These are phyloP conservation scores for Logfia minima DNA, from an alignment of 129 eudicot genomes.

Conservation along the genomic window DNA sequence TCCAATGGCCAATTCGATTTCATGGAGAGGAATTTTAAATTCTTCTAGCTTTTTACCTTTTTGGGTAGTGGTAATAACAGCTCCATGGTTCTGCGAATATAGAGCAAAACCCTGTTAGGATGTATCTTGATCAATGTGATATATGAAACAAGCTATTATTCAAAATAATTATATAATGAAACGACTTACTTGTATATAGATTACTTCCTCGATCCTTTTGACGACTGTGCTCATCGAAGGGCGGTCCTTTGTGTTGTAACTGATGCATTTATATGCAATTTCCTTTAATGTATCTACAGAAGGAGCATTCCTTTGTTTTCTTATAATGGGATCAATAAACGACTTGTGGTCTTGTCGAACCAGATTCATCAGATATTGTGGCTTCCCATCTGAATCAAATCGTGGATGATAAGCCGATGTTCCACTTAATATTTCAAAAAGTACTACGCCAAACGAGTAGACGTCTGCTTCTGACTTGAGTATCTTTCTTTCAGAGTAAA, in stretches of 20 bases:
- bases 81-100: not conserved
- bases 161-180: not conserved
- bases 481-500: not conserved
- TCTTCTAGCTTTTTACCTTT: not conserved
- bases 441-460: not conserved
- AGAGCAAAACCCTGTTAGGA: too few relatives aligned
- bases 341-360: not conserved
- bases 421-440: constrained; percentile 9
- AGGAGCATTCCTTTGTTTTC: not conserved
- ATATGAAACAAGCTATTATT: too few relatives aligned
- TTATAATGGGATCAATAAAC: not conserved
- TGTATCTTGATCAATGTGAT: too few relatives aligned
- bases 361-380: not conserved
- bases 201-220: not conserved
- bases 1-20: not conserved
- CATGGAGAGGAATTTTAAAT: not conserved
- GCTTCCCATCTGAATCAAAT: not conserved
- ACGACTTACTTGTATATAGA: not conserved
- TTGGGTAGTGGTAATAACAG: not conserved
- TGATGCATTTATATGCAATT: not conserved
- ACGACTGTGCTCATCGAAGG: not conserved
- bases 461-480: not conserved
- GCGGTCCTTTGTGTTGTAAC: not conserved
- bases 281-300: not conserved
- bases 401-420: not conserved